These are phyloP conservation scores for Fistulina hepatica DNA, from an alignment of 1,284 basidiomycete species.

Conservation along the genomic window DNA sequence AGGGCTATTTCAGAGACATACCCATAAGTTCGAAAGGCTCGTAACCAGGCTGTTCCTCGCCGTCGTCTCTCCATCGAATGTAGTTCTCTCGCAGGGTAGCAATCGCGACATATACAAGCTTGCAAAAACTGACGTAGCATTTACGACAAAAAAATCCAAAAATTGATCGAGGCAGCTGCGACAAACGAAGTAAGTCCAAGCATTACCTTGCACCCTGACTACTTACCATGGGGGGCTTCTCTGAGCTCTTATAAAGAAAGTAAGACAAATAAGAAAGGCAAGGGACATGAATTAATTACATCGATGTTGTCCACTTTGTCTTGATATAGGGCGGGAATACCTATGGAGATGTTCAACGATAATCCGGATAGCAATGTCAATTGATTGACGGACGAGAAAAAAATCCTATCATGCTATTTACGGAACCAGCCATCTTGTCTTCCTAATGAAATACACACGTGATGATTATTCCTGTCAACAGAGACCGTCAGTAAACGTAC, in stretches of 20 bases:
- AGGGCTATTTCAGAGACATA: too few species aligned
- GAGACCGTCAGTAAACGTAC: slow-evolving; percentile 11
- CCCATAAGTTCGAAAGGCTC: background rate
- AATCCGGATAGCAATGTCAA: too few species aligned
- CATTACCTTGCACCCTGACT: background rate
- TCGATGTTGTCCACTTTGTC: slow-evolving; percentile 39
- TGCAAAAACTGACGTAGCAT: slow-evolving; percentile 60
- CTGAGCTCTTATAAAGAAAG: slow-evolving; percentile 6
- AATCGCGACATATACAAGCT: slow-evolving; percentile 61
- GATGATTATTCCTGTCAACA: slow-evolving; percentile 17
- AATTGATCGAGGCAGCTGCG: slow-evolving; percentile 55
- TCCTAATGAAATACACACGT: background rate
- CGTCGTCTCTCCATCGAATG: slow-evolving; percentile 49
- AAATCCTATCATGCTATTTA: background rate
- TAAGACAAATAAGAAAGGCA: slow-evolving; percentile 1
- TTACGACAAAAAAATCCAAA: slow-evolving; percentile 72
- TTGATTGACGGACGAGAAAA: too few species aligned
- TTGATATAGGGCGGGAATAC: slow-evolving; percentile 29
- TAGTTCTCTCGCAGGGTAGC: slow-evolving; percentile 54
- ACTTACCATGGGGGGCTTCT: slow-evolving; percentile 7
- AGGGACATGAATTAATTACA: slow-evolving; percentile 28
- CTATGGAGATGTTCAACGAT: background rate
- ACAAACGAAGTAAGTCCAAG: slow-evolving; percentile 7
- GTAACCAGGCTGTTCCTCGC: background rate
- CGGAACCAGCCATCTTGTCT: background rate